Percentiles rank a stretch among this genome's conserved stretches.
Conservation (phyloP, 139 green algal genomes). For the Coelastrella sp. region DNA sequence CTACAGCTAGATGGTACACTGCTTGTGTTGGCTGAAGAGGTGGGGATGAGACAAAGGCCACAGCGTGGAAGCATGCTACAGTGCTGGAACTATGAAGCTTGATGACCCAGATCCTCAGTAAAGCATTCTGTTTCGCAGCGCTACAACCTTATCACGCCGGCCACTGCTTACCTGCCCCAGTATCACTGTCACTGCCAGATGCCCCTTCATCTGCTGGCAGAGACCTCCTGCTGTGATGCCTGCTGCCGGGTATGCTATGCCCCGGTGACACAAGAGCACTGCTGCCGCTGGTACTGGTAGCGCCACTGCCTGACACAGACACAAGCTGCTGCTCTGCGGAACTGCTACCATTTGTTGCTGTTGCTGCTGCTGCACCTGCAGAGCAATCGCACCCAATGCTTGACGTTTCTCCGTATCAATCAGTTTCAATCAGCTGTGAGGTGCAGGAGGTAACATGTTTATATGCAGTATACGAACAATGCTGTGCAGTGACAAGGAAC, state of each 20-base stretch:
- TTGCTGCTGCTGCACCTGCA: slow-evolving; percentile 1
- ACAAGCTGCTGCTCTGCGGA: slow-evolving; percentile 1
- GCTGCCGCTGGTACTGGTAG: slow-evolving; percentile 24
- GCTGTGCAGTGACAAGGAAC: no score
- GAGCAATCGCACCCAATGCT: neutral
- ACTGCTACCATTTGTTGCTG: neutral
- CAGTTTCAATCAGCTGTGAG: neutral
- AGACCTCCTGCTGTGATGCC: neutral
- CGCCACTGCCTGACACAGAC: neutral
- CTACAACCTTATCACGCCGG: no score
- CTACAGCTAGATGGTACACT: no score
- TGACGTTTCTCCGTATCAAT: no score
- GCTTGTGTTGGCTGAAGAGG: no score
- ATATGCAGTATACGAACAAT: no score
- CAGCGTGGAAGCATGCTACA: no score
- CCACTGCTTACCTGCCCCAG: neutral
- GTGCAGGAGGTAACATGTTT: no score
- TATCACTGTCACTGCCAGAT: slow-evolving; percentile 37
- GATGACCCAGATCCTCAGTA: no score
- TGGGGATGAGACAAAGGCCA: no score
- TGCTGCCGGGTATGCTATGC: neutral
- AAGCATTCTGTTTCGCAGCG: no score
- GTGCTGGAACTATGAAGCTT: no score
- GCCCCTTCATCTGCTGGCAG: neutral
- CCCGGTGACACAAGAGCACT: neutral